A percentile compares a stretch with the other conserved stretches of the same genome.
These are phyloP conservation scores for Aeschynomene evenia DNA, from an alignment of 306 rosid species.

Conservation along the genomic window DNA sequence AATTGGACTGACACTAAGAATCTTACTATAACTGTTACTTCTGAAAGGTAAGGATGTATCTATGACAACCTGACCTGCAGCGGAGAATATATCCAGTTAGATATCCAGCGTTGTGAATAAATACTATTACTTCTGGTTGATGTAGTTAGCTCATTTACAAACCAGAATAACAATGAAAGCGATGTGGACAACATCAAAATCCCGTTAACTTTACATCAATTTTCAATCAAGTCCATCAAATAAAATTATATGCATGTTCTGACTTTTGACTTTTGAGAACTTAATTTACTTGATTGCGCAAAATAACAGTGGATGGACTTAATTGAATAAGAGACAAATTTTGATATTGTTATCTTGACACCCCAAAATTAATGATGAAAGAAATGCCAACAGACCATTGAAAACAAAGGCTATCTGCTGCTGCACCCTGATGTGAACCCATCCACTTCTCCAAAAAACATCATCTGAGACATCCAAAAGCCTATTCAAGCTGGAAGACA, in stretches of 20 bases:
- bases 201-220: neutral
- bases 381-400: constrained; percentile 42
- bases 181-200: neutral
- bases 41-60: constrained; percentile 57
- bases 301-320: constrained; percentile 14
- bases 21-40: constrained; percentile 44
- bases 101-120: constrained; percentile 16
- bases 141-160: neutral
- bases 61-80: constrained; percentile 60
- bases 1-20: constrained; percentile 59
- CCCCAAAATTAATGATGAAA: neutral
- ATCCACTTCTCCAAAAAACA: constrained; percentile 68
- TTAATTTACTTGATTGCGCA: constrained; percentile 9
- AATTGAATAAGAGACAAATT: neutral
- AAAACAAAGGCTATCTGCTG: constrained; percentile 56
- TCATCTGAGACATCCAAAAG: constrained; percentile 55
- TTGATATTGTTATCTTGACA: neutral
- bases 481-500: constrained; percentile 58
- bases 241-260: neutral
- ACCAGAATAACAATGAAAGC: neutral
- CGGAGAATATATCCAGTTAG: constrained; percentile 23
- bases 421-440: constrained; percentile 61
- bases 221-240: neutral
- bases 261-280: neutral
- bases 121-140: constrained; percentile 1